These are phyloP conservation scores for Crithidia bombi DNA, from an alignment of 208 protist genomes.

Conservation along the genomic window DNA sequence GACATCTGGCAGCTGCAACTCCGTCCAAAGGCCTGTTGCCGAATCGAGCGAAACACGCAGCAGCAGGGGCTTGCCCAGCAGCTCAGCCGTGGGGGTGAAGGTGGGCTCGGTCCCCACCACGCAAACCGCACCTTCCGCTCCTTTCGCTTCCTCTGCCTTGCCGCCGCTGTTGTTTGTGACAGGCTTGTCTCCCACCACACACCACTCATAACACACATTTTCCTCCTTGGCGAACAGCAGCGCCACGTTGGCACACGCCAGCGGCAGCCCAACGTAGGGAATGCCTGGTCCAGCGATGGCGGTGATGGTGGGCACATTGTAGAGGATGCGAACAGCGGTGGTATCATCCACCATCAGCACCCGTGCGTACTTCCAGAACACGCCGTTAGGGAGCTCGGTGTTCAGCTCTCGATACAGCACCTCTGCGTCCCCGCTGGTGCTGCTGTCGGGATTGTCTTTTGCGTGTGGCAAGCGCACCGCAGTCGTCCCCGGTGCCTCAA, in stretches of 20 bases:
- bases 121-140: slow-evolving; percentile 5
- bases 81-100: slow-evolving; percentile 59
- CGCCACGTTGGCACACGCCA: slow-evolving; percentile 66
- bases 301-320: slow-evolving; percentile 85
- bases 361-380: slow-evolving; percentile 62
- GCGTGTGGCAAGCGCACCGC: neutral
- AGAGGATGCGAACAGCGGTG: slow-evolving; percentile 46
- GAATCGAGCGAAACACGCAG: slow-evolving; percentile 60
- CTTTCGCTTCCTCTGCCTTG: neutral
- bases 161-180: neutral
- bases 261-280: slow-evolving; percentile 76
- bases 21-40: slow-evolving; percentile 59
- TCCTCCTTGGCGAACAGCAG: slow-evolving; percentile 49
- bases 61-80: slow-evolving; percentile 55
- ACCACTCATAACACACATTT: slow-evolving; percentile 79
- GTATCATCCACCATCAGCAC: slow-evolving; percentile 52
- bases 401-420: slow-evolving; percentile 46
- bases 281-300: slow-evolving; percentile 51
- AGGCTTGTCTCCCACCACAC: slow-evolving; percentile 21
- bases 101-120: slow-evolving; percentile 51
- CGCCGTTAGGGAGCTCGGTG: slow-evolving; percentile 48
- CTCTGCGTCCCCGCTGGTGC: neutral
- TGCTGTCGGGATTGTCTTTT: slow-evolving; percentile 1
- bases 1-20: slow-evolving; percentile 53
- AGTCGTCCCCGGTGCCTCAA: neutral